Conservation (phyloP, 805 yeast species). For the Metschnikowia corniflorae region DNA sequence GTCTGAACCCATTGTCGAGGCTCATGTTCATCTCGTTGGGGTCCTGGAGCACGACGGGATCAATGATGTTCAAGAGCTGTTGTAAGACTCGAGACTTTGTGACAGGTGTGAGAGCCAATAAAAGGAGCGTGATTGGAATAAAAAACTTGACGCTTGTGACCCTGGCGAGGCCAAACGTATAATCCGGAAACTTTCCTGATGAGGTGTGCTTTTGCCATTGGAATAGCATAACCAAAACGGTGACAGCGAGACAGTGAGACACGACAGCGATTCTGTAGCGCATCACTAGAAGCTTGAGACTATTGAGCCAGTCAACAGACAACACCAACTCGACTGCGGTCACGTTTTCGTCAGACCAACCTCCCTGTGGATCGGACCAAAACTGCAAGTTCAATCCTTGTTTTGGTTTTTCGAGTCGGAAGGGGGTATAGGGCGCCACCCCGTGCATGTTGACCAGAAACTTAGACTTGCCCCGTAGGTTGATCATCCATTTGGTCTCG, state of each 20-base stretch:
- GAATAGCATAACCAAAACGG: constrained; percentile 46
- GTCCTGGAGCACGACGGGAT: constrained; percentile 51
- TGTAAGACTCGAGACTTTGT: constrained; percentile 35
- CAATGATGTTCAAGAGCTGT: constrained; percentile 40
- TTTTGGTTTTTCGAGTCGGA: constrained; percentile 18
- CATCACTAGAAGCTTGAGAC: constrained; percentile 66
- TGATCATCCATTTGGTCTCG: constrained; percentile 79
- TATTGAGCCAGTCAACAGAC: constrained; percentile 51
- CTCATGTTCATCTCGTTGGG: constrained; percentile 43
- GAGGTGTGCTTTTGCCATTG: constrained; percentile 46
- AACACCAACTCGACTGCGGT: constrained; percentile 35
- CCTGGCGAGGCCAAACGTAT: constrained; percentile 35
- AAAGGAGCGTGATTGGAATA: constrained; percentile 17
- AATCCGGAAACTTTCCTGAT: constrained; percentile 29
- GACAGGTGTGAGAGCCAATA: constrained; percentile 39
- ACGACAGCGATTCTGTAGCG: constrained; percentile 75
- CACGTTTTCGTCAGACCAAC: constrained; percentile 20
- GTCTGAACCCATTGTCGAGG: constrained; percentile 26
- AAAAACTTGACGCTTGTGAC: constrained; percentile 21
- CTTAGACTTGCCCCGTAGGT: constrained; percentile 35
- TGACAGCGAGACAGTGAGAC: constrained; percentile 62
- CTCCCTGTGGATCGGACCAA: constrained; percentile 41
- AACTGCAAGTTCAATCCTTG: constrained; percentile 32
- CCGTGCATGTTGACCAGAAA: constrained; percentile 49
- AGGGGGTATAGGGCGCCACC: constrained; percentile 68